phyloP scores from a whole-genome alignment of 768 basidiomycete species.

The Suillus subluteus region DNA sequence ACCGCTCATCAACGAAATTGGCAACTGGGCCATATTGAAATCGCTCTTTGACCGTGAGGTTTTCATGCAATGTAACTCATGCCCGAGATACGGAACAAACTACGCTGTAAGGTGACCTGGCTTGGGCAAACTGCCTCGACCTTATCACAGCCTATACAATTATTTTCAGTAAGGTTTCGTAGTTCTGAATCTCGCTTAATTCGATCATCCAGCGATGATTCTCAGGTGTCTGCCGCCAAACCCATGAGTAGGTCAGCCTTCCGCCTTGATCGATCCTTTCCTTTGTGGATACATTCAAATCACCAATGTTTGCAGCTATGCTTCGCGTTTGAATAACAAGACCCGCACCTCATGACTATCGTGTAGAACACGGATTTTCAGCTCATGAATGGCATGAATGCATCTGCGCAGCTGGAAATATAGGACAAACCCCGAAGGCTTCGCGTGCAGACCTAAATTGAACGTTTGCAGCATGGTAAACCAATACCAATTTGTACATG shows the following conservation, averaged over 20 bases:
- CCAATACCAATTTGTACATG: neutral
- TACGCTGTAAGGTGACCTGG: neutral
- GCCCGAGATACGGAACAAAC: neutral
- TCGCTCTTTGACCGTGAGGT: neutral
- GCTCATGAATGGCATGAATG: neutral
- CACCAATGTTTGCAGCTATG: too few species aligned
- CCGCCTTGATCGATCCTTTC: neutral
- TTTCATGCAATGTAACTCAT: neutral
- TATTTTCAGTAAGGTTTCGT: neutral
- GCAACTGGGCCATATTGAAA: neutral
- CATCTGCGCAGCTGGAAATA: neutral
- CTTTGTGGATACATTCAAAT: neutral
- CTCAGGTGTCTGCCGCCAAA: neutral
- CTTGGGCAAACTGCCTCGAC: neutral
- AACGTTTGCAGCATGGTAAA: neutral
- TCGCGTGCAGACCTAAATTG: neutral
- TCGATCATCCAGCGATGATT: neutral
- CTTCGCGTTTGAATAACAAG: neutral
- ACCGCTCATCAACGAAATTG: neutral
- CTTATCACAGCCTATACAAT: neutral
- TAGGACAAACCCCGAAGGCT: neutral
- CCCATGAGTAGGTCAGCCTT: neutral
- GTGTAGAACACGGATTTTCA: neutral
- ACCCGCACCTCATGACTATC: neutral
- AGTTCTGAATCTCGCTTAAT: neutral